Conservation (phyloP, 1,139 yeast genomes). For the Cylindricascospora bacillispora region DNA sequence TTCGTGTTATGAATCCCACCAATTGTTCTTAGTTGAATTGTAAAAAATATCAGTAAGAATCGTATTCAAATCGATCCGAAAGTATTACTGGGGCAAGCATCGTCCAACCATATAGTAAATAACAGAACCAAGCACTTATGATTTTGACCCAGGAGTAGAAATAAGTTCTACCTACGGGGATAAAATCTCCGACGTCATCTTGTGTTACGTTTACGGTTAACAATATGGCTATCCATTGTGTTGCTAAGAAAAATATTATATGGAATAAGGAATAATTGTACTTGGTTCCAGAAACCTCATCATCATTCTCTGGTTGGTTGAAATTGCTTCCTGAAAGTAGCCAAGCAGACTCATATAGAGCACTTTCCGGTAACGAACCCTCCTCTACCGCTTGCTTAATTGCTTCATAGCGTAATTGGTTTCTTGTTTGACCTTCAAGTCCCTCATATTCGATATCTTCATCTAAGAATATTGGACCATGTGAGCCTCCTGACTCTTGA, state of each 20-base stretch:
- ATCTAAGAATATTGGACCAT: slow-evolving; percentile 22
- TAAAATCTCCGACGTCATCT: slow-evolving; percentile 77
- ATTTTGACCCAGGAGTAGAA: slow-evolving; percentile 94
- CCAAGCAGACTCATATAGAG: slow-evolving; percentile 58
- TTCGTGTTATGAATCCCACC: no score
- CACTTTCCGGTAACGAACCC: slow-evolving; percentile 90
- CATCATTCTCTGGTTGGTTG: slow-evolving; percentile 43
- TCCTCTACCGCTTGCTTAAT: slow-evolving; percentile 87
- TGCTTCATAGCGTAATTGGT: slow-evolving; percentile 78
- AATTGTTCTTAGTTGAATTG: no score
- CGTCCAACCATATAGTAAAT: slow-evolving; percentile 78
- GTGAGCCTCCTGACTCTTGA: slow-evolving; percentile 18
- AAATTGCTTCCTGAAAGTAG: slow-evolving; percentile 26
- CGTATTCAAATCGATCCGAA: slow-evolving; percentile 67
- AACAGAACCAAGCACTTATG: slow-evolving; percentile 86
- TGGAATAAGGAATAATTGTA: slow-evolving; percentile 88
- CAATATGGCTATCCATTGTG: slow-evolving; percentile 92
- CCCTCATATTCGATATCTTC: slow-evolving; percentile 29
- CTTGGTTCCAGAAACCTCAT: slow-evolving; percentile 55
- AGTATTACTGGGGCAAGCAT: slow-evolving; percentile 76
- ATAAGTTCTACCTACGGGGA: slow-evolving; percentile 95
- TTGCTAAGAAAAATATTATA: slow-evolving; percentile 82
- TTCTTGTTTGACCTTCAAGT: slow-evolving; percentile 43
- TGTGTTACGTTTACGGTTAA: slow-evolving; percentile 83
- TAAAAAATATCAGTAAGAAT: slow-evolving; percentile 10